Base-by-base conservation (phyloP, 805 yeast genomes). In the Myxozyma melibiosi region DNA sequence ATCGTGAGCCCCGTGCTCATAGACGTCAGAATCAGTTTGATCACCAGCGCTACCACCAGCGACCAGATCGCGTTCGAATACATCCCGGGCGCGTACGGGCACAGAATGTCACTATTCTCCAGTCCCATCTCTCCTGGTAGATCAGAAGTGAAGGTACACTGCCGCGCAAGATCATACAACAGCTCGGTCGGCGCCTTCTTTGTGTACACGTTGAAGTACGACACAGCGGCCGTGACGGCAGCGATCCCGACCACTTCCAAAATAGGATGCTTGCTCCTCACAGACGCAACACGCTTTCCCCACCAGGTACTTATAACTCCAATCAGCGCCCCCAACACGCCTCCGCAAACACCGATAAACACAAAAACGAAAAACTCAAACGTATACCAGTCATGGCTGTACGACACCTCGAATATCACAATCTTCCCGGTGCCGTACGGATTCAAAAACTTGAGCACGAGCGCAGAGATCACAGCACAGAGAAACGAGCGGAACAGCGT, bases 361-460 rank as follows among this genome's bases (percentile, higher is more conserved):
- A 79, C 68, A 58, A 78, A 82, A 34, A 76, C 71, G 3, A 76
- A 30, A 41, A 82, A 69, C 59, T 82, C 85, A 43, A 75, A 64
- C 2, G 81, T 70, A 30, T 70, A 73, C 85, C 85, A 82, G 63
- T 80, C 84, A 4, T 80, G 76, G 1, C 70, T 65, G 65, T 81
- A 82, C 14, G 69, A 67, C 43, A 81, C 77, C 63, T 80, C 83
- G 63, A 82, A 82, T 16, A 80, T 66, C 4, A 81, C 85, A 7
- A 82, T 78, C 50, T 80, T 80, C 1, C 84, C 84, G 1, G 85
- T 82, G 2, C 83, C 83, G 63, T 81, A 82, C 5, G 85, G 85
- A 66, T 82, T 76, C 61, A 81, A 67, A 41, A 82, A 75, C 61
- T 80, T 79, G 49, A 81, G 68, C 61, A 80, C 80, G 27, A 82